Evolutionary conservation across 148 eudicot genomes (phyloP), one percentile per base, ranked within the genome.

Genomic region (Fagopyrum esculentum): DNA sequence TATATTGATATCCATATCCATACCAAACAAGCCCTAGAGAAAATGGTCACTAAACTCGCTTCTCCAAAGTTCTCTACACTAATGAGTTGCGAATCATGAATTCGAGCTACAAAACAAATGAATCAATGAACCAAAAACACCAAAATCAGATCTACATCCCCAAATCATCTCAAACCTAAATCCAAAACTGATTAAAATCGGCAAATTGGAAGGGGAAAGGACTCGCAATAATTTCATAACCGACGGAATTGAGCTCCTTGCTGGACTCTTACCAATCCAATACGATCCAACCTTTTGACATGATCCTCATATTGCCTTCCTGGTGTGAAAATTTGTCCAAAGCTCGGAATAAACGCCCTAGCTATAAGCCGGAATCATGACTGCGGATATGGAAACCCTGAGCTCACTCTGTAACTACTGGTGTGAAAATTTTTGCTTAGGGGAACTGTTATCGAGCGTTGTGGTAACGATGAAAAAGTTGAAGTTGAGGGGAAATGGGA

Each of bases 261-360:
- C 75, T 92, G 80, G 99, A 97, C 54, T 82, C 87, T 90, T 82
- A 48, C 92, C 93, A 11, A 90, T 57, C 98, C 97, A 92, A 75
- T 85, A 95, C 8, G 97, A 86, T 83, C 99, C 97, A 40, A 95
- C 89, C 88, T 92, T 92, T 30, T 30, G 35, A 30, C 35, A 30
- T 30, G 35, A 1, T 30, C 2, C 35, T 30, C 35, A 30, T 30
- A 30, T 30, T 30, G 35, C 2, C 35, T 30, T 30, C 35, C 35
- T 30, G 35, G 35, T 30, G 35, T 30, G 35, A 30, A 30, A 30
- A 30, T 30, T 30, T 30, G 35, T 30, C 35, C 35, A 30, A 30
- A 30, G 1, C 35, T 30, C 35, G 35, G 1, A 30, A 30, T 2
- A 30, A 30, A 30, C 35, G 35, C 35, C 35, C n/a, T n/a, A n/a